phyloP scores from a whole-genome alignment of 2,329 filamentous ascomycete species.

The Neobulgaria alba region DNA sequence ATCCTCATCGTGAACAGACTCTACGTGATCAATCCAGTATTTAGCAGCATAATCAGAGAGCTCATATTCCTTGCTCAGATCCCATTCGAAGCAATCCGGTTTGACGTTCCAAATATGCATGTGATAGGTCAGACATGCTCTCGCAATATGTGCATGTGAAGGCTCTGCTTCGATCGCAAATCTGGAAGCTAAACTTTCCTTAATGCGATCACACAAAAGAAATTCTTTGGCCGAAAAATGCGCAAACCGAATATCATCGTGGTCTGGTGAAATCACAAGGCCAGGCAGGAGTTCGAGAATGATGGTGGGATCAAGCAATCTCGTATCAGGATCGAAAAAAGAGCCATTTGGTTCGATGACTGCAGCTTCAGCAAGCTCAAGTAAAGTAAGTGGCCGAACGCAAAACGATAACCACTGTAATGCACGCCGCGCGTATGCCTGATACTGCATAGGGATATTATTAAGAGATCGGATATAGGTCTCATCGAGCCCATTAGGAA shows the following conservation, averaged over 20 bases:
- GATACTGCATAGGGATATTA: no score
- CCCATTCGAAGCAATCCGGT: no score
- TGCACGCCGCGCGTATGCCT: slow-evolving; percentile 20
- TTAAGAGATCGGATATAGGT: no score
- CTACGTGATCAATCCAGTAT: no score
- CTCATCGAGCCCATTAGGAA: no score
- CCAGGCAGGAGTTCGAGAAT: slow-evolving; percentile 2
- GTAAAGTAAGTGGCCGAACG: slow-evolving; percentile 19
- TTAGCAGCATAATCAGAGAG: no score
- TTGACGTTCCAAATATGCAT: no score
- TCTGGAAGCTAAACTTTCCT: neutral
- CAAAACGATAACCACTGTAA: slow-evolving; percentile 25
- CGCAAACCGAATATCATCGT: slow-evolving; percentile 13
- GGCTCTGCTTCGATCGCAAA: neutral
- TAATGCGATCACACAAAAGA: slow-evolving; percentile 15
- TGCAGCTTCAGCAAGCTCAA: slow-evolving; percentile 15
- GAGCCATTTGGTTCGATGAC: slow-evolving; percentile 14
- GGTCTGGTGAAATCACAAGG: slow-evolving; percentile 1
- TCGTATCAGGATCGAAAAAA: slow-evolving; percentile 13
- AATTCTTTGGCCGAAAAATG: slow-evolving; percentile 30
- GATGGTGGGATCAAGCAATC: slow-evolving; percentile 27
- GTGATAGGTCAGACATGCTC: slow-evolving; percentile 1
- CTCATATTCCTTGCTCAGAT: no score
- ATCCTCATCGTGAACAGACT: no score
- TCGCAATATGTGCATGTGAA: neutral